A percentile compares a stretch with the other conserved stretches of the same genome.
Evolutionary conservation across 208 protist genomes (phyloP).

Genomic region (Leishmania major): DNA sequence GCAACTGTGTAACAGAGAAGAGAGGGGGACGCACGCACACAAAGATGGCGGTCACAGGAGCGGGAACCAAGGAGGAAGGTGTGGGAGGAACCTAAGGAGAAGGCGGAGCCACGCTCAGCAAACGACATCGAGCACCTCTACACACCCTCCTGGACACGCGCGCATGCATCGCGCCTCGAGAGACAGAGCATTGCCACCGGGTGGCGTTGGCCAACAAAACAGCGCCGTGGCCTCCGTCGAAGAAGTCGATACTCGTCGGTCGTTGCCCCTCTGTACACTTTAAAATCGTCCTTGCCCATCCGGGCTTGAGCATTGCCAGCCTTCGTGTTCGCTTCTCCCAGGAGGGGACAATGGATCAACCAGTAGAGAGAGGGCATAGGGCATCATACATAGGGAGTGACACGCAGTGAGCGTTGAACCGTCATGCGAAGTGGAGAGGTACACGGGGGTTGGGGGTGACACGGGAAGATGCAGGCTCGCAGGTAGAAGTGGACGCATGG

Average conservation of each 20-base stretch:
- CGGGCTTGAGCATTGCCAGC: background rate
- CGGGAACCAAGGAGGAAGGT: background rate
- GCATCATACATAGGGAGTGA: background rate
- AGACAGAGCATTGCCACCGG: background rate
- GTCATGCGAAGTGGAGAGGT: background rate
- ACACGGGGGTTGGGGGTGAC: background rate
- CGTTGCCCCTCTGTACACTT: background rate
- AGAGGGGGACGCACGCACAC: background rate
- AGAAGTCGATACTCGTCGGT: background rate
- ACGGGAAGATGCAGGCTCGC: background rate
- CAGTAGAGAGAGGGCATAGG: background rate
- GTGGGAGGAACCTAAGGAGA: too few relatives aligned
- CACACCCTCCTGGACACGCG: background rate
- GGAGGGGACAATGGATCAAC: background rate
- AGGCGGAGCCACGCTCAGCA: background rate
- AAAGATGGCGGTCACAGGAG: too few relatives aligned
- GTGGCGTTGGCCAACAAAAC: background rate
- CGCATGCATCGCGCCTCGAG: background rate
- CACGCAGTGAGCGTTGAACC: background rate
- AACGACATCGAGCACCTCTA: background rate
- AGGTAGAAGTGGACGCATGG: background rate
- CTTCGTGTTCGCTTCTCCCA: background rate
- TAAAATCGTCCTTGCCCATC: background rate
- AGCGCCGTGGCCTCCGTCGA: background rate
- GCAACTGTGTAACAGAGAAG: background rate